phyloP scores from a whole-genome alignment of 148 eudicot genomes.

The Silene conica region DNA sequence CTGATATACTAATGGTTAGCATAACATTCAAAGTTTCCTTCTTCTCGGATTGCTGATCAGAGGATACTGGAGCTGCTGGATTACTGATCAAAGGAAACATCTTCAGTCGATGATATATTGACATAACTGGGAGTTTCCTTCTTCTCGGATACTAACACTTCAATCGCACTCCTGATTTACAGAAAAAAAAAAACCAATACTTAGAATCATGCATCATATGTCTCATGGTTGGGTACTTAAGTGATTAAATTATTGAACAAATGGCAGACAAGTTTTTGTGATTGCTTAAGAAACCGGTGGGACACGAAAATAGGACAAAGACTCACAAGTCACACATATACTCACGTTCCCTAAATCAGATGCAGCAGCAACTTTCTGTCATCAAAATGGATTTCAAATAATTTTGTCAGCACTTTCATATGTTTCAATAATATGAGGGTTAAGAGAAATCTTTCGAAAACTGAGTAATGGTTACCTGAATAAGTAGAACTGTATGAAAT shows the following conservation, averaged over 20 bases:
- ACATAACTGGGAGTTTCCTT: constrained; percentile 32
- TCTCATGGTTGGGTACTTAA: too few relatives aligned
- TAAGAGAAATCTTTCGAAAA: not conserved
- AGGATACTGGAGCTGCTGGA: constrained; percentile 24
- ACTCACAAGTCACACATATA: too few relatives aligned
- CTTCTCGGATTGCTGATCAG: too few relatives aligned
- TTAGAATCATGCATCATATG: too few relatives aligned
- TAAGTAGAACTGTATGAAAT: too few relatives aligned
- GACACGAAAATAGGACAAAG: too few relatives aligned
- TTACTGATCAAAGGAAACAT: constrained; percentile 30
- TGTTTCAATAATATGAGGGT: not conserved
- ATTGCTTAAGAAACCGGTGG: too few relatives aligned
- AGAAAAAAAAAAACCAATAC: not conserved
- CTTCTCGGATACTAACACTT: constrained; percentile 63
- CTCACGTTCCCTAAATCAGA: not conserved
- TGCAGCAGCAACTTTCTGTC: not conserved
- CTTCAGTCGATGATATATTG: constrained; percentile 23
- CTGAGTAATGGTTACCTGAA: not conserved
- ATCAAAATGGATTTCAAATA: not conserved
- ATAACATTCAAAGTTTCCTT: too few relatives aligned
- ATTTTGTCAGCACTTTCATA: not conserved
- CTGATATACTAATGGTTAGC: too few relatives aligned
- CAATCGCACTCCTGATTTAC: constrained; percentile 76
- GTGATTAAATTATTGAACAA: too few relatives aligned
- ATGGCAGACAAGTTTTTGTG: too few relatives aligned